Evolutionary conservation across 495 filamentous ascomycete genomes (phyloP).

Genomic region (Pseudomonodictys pantanalensis): DNA sequence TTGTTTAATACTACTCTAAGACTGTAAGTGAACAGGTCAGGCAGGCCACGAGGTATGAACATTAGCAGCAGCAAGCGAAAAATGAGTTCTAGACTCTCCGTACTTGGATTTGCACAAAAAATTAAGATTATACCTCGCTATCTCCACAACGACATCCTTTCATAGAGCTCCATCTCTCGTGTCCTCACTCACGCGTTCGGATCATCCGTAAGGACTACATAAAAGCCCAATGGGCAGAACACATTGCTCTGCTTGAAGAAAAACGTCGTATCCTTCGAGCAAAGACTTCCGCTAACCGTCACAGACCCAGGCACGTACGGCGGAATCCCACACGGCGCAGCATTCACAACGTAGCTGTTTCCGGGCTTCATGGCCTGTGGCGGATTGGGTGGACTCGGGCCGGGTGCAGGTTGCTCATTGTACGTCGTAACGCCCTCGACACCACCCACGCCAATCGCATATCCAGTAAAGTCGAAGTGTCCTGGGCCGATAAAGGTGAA

Average conservation of each 20-base stretch:
- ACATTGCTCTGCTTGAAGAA: conserved; percentile 10
- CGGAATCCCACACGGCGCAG: conserved; percentile 22
- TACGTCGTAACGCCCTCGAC: conserved; percentile 12
- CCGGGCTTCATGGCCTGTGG: conserved; percentile 22
- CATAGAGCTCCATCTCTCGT: no score
- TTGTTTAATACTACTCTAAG: no score
- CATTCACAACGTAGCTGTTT: conserved; percentile 22
- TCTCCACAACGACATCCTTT: no score
- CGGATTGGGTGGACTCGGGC: conserved; percentile 23
- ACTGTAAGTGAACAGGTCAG: no score
- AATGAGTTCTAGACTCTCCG: no score
- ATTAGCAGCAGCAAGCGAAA: no score
- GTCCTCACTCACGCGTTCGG: no score
- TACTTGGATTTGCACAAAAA: no score
- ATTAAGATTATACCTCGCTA: no score
- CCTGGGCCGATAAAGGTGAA: conserved; percentile 58
- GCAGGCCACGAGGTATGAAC: no score
- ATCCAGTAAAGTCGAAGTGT: conserved; percentile 58
- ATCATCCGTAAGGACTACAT: conserved; percentile 17
- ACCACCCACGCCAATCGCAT: conserved; percentile 22
- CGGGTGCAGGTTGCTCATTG: conserved; percentile 18
- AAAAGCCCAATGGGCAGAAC: conserved; percentile 16
- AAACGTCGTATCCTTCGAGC: conserved; percentile 15
- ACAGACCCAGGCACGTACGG: not conserved
- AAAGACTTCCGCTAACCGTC: conserved; percentile 9